Evolutionary conservation across 148 eudicot species (phyloP).

Genomic region (Dysphania ambrosioides): DNA sequence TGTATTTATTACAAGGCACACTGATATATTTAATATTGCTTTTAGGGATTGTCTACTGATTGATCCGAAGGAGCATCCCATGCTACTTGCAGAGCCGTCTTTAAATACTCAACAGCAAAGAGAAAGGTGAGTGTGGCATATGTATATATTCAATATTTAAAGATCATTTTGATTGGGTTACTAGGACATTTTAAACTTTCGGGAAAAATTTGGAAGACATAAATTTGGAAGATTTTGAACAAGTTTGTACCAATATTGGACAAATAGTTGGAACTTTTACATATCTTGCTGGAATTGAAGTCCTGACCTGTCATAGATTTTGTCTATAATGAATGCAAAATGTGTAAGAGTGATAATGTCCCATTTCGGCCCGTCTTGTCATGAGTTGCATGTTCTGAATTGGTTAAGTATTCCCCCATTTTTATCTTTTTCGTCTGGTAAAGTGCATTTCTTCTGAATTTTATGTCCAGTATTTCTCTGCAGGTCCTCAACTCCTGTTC

Average conservation of each 20-base stretch:
- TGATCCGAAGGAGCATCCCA: conserved; percentile 96
- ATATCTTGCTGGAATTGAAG: too few species aligned
- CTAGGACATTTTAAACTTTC: too few species aligned
- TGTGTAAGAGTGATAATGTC: background rate
- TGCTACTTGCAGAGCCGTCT: conserved; percentile 94
- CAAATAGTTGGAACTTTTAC: too few species aligned
- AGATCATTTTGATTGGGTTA: conserved; percentile 4
- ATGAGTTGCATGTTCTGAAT: background rate
- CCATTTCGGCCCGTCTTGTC: background rate
- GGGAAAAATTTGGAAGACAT: background rate
- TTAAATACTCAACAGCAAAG: conserved; percentile 80
- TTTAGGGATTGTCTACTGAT: conserved; percentile 84
- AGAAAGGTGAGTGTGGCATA: conserved; percentile 65
- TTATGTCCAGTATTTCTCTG: background rate
- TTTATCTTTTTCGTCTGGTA: background rate
- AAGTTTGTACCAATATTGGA: too few species aligned
- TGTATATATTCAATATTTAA: background rate
- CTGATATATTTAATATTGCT: conserved; percentile 12
- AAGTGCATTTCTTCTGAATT: background rate
- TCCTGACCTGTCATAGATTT: background rate
- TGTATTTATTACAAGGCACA: background rate
- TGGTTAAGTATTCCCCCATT: background rate
- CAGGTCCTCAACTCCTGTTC: background rate
- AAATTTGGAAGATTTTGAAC: background rate
- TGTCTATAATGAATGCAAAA: background rate